Evolutionary conservation across 2,329 filamentous ascomycete species (phyloP).

Genomic region (Pestalotiopsis sp.): DNA sequence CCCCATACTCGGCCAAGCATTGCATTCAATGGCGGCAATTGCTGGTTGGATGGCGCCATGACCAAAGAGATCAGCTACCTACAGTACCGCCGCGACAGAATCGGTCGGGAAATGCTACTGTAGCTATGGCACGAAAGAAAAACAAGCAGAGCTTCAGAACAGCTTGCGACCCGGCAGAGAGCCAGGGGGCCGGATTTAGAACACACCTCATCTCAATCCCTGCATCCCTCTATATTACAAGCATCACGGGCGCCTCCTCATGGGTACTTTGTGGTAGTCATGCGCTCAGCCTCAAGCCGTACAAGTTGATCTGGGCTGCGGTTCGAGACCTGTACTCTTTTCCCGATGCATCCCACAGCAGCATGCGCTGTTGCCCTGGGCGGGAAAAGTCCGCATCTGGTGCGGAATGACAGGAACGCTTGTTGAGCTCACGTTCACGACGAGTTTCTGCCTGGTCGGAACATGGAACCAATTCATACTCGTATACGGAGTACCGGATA

Average conservation of each 20-base stretch:
- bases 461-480: not conserved
- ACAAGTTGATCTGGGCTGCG: not conserved
- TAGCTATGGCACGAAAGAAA: not conserved
- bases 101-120: not conserved
- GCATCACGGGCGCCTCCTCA: not conserved
- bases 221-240: constrained; percentile 7
- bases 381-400: not conserved
- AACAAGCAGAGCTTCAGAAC: not conserved
- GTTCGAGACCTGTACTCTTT: not conserved
- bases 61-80: not conserved
- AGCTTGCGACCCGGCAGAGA: not conserved
- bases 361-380: not conserved
- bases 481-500: not conserved
- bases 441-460: not conserved
- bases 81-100: not conserved
- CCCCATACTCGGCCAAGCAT: not conserved
- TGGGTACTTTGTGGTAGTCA: not conserved
- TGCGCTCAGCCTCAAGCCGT: constrained; percentile 13
- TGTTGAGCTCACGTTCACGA: not conserved
- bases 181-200: constrained; percentile 4
- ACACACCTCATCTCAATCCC: constrained; percentile 13
- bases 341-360: not conserved
- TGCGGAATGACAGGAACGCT: not conserved
- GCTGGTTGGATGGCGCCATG: constrained; percentile 10
- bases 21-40: constrained; percentile 7